Conservation (phyloP, 495 filamentous ascomycete species). For the Xylaria flabelliformis region DNA sequence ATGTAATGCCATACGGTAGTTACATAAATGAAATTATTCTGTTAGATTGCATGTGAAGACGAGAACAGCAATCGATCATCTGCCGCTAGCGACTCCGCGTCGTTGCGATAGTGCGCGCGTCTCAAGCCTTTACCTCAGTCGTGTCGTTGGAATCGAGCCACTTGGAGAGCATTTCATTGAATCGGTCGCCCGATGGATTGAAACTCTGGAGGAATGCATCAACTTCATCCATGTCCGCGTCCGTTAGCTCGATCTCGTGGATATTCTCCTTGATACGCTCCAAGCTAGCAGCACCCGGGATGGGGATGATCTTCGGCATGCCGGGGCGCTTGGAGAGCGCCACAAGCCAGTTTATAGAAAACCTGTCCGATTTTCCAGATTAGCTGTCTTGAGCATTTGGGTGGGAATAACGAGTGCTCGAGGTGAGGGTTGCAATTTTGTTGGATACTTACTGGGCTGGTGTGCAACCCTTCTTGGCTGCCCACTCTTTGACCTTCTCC, state of each 20-base stretch:
- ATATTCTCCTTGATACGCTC: constrained; percentile 48
- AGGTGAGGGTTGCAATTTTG: background rate
- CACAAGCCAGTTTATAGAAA: constrained; percentile 71
- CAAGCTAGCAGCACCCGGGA: constrained; percentile 64
- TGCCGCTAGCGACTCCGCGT: background rate
- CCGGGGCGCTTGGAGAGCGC: constrained; percentile 59
- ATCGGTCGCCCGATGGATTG: constrained; percentile 36
- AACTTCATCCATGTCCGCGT: constrained; percentile 46
- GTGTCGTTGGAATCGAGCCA: constrained; percentile 13
- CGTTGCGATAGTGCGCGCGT: background rate
- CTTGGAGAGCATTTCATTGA: constrained; percentile 2
- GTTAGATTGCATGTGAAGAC: background rate
- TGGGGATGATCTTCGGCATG: constrained; percentile 71
- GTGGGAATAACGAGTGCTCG: background rate
- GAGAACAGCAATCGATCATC: background rate
- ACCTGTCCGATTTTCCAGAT: constrained; percentile 33
- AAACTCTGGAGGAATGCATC: constrained; percentile 41
- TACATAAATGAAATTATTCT: background rate
- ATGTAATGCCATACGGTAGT: background rate
- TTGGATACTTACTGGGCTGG: constrained; percentile 55
- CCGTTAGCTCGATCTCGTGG: constrained; percentile 37
- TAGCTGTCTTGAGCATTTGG: too few species aligned
- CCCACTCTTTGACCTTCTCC: constrained; percentile 64
- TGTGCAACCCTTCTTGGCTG: constrained; percentile 66
- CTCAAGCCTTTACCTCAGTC: constrained; percentile 13